Evolutionary conservation across 139 green algal species (phyloP).

Genomic region (Chlamydomonas schloesseri): DNA sequence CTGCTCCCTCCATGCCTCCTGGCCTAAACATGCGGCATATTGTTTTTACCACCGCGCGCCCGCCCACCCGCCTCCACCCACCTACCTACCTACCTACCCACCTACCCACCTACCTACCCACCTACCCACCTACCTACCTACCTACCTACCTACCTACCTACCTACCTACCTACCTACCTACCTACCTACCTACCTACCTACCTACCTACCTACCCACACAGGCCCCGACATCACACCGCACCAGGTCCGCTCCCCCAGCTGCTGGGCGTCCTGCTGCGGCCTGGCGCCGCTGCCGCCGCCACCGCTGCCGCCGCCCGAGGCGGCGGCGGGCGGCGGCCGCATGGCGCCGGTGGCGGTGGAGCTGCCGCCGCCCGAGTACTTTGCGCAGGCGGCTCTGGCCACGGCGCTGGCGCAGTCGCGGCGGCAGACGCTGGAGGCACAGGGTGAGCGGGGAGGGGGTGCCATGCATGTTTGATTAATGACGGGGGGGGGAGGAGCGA

Average conservation of each 20-base stretch:
- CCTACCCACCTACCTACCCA: no score
- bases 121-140: no score
- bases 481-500: background rate
- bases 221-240: background rate
- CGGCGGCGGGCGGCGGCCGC: background rate
- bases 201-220: background rate
- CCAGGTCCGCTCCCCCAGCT: background rate
- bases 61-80: no score
- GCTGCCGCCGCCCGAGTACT: background rate
- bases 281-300: background rate
- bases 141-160: no score
- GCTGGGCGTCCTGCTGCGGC: constrained; percentile 39
- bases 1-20: no score
- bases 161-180: no score
- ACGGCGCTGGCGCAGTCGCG: background rate
- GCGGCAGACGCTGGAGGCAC: background rate
- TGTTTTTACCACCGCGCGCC: no score
- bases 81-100: no score
- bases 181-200: no score
- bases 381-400: background rate
- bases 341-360: background rate
- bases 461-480: no score
- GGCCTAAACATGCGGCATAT: no score
- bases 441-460: background rate
- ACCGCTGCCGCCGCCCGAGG: background rate